Conservation (phyloP, 1,139 yeast species). For the Torulaspora pretoriensis region DNA sequence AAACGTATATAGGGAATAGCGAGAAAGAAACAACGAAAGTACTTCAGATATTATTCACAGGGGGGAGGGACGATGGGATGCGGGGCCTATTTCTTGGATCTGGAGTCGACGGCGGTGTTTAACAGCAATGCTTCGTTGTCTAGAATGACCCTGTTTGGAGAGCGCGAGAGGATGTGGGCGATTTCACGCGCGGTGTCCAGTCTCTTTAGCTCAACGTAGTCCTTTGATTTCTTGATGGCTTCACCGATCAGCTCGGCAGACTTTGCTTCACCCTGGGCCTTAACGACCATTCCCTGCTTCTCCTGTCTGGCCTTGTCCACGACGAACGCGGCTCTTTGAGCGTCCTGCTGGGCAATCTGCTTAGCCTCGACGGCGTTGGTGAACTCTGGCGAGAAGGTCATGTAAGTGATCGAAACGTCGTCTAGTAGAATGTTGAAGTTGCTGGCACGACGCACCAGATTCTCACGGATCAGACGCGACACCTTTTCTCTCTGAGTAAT, state of each 20-base stretch:
- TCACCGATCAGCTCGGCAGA: slow-evolving; percentile 98
- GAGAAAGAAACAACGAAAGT: slow-evolving; percentile 3
- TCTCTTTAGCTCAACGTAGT: slow-evolving; percentile 93
- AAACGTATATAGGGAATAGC: slow-evolving; percentile 8
- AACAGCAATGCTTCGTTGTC: slow-evolving; percentile 89
- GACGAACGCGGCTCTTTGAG: slow-evolving; percentile 94
- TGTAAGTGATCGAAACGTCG: slow-evolving; percentile 91
- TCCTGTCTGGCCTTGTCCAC: slow-evolving; percentile 98
- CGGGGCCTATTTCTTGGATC: slow-evolving; percentile 13
- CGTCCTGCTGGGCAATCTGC: slow-evolving; percentile 99
- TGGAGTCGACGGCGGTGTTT: slow-evolving; percentile 69
- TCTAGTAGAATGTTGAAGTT: slow-evolving; percentile 84
- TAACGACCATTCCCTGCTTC: slow-evolving; percentile 92
- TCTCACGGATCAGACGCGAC: slow-evolving; percentile 85
- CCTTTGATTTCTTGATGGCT: slow-evolving; percentile 92
- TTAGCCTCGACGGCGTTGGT: slow-evolving; percentile 97
- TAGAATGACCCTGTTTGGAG: slow-evolving; percentile 87
- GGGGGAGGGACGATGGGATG: background rate
- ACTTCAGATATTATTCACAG: slow-evolving; percentile 8
- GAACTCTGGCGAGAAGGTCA: slow-evolving; percentile 97
- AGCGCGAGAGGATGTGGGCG: slow-evolving; percentile 74
- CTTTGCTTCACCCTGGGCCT: slow-evolving; percentile 97
- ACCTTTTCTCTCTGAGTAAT: slow-evolving; percentile 98
- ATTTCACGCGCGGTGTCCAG: slow-evolving; percentile 96
- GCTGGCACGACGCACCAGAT: slow-evolving; percentile 84